Percentiles rank a stretch among this genome's conserved stretches.
Conservation (phyloP, 2,329 filamentous ascomycete genomes). For the Trichoderma sp. region DNA sequence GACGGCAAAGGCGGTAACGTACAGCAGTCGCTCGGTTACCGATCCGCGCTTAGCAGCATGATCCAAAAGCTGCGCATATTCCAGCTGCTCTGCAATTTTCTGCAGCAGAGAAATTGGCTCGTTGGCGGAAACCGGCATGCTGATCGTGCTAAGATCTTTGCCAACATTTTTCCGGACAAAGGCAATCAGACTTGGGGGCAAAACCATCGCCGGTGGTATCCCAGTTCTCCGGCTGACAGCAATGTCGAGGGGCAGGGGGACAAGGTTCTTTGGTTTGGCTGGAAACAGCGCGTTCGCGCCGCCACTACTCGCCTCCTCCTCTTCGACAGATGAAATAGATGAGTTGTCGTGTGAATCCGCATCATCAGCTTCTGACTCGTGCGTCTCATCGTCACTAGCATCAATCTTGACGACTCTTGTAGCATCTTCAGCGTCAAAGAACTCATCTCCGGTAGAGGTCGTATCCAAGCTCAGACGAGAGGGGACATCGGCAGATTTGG, state of each 20-base stretch:
- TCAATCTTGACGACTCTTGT: constrained; percentile 70
- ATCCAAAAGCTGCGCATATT: constrained; percentile 84
- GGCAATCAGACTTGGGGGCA: constrained; percentile 86
- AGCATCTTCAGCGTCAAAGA: constrained; percentile 80
- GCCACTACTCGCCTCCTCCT: constrained; percentile 56
- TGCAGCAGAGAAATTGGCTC: constrained; percentile 88
- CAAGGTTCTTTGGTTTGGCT: constrained; percentile 67
- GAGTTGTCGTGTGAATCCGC: constrained; percentile 53
- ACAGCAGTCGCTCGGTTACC: constrained; percentile 68
- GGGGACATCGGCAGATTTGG: constrained; percentile 45
- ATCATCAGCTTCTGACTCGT: constrained; percentile 54
- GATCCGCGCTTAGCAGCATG: constrained; percentile 62
- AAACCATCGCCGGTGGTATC: constrained; percentile 69
- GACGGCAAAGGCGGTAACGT: constrained; percentile 86
- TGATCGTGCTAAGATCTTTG: constrained; percentile 93
- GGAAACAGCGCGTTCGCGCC: constrained; percentile 68
- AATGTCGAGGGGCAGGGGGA: constrained; percentile 70
- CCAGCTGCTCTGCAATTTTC: constrained; percentile 82
- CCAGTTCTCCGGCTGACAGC: constrained; percentile 63
- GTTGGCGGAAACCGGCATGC: constrained; percentile 96
- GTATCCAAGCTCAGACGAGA: constrained; percentile 74
- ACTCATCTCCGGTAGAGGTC: constrained; percentile 74
- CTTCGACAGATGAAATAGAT: constrained; percentile 58
- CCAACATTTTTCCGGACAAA: constrained; percentile 97
- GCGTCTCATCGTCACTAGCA: constrained; percentile 63